Evolutionary conservation across 352 stramenopile genomes (phyloP), one percentile per base, ranked within the genome.

Genomic region (Blastocystis sp.): DNA sequence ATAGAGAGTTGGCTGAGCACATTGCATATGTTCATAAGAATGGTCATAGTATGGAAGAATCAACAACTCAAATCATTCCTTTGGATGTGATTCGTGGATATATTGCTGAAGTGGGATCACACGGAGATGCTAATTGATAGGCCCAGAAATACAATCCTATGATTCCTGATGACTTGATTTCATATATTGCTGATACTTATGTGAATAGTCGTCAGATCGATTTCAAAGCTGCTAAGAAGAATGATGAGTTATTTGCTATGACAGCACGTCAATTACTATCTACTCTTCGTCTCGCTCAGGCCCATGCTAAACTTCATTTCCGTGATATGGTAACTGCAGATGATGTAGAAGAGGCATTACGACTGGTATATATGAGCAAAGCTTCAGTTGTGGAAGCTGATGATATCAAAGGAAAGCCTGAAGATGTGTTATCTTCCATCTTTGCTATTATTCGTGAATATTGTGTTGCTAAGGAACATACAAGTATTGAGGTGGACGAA

Each of bases 171-270:
- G 91, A 97, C 39, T 92, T 99, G 19, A 94, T 94, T 73, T 93
- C 93, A 11, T 98, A 98, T 89, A 97, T 99, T 75, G 96, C 98
- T 24, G 95, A 99, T 89, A 95, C 95, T 4, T 99, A 99, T 90
- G 96, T 99, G 9, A 94, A 92, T 24, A 89, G 99, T 42, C 93
- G 97, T 1, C 93, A 96, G 83, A 93, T 98, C 88, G 95, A 97
- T 71, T 91, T 88, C 1, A 93, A 91, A 46, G 91, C 93, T 12
- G 91, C 92, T 5, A 91, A 95, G 88, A 89, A 93, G 69, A 90
- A 92, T 52, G 89, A 27, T 78, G 88, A 42, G 89, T 78, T 90
- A 89, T 85, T 57, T 1, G 93, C 94, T 66, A 98, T 99, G 95
- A 99, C 97, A 4, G 95, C 96, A 39, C 93, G 97, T 61, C 96